Evolutionary conservation across 2,329 filamentous ascomycete species (phyloP).

Genomic region (Fusarium mexicanum): DNA sequence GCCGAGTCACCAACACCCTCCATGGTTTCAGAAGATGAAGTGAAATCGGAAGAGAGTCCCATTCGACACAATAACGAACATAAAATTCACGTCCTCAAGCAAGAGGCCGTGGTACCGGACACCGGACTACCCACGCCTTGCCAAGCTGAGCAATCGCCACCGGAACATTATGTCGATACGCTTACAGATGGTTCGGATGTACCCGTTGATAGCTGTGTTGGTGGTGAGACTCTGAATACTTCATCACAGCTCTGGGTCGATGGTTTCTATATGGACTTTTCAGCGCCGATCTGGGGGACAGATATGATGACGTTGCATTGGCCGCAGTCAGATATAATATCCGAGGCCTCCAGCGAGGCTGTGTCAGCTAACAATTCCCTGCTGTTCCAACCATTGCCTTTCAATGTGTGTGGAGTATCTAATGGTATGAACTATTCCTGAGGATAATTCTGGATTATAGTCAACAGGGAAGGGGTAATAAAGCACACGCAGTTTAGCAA

Average conservation of each 20-base stretch:
- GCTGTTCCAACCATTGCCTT: neutral
- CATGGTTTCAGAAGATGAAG: neutral
- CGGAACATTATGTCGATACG: fast-evolving
- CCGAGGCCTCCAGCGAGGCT: neutral
- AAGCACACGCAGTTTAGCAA: neutral
- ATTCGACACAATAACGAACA: no score
- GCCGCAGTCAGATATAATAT: fast-evolving
- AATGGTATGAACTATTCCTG: fast-evolving
- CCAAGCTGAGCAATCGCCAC: neutral
- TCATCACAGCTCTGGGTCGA: neutral
- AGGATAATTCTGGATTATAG: neutral
- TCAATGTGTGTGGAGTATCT: neutral
- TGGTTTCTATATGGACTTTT: neutral
- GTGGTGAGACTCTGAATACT: fast-evolving
- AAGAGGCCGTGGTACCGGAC: neutral
- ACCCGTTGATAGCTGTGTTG: fast-evolving
- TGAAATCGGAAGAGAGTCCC: neutral
- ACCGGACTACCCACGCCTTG: neutral
- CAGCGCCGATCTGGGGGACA: neutral
- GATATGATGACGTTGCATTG: neutral
- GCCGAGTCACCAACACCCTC: neutral
- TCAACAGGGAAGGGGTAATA: fast-evolving
- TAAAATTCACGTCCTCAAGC: fast-evolving
- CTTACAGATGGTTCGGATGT: fast-evolving
- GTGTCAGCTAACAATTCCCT: neutral